Evolutionary conservation across 2,329 filamentous ascomycete species (phyloP).

Genomic region (Emergomyces orientalis): DNA sequence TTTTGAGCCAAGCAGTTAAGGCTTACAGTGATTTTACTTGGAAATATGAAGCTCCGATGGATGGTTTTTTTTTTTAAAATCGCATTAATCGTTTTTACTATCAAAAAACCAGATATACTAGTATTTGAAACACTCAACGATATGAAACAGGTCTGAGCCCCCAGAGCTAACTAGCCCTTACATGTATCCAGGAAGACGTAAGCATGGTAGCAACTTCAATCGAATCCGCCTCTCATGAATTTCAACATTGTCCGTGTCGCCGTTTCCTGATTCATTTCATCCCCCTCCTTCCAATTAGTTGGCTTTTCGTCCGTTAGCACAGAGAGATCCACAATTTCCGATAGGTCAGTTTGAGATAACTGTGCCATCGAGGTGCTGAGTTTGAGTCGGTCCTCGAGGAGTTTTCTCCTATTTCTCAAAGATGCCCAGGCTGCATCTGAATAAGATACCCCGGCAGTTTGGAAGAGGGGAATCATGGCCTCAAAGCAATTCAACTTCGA

Average conservation of each 20-base stretch:
- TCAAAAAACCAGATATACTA: no score
- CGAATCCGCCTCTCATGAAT: conserved; percentile 1
- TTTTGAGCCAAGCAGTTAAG: no score
- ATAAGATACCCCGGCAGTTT: neutral
- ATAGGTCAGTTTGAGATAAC: neutral
- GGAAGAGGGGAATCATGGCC: neutral
- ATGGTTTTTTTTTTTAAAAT: no score
- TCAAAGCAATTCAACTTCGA: neutral
- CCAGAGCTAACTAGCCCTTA: no score
- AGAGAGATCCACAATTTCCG: neutral
- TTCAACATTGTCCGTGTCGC: neutral
- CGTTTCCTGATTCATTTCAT: conserved; percentile 6
- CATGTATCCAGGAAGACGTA: no score
- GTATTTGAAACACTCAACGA: no score
- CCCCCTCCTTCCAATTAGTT: conserved; percentile 1
- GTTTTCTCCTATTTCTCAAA: neutral
- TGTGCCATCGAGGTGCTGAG: neutral
- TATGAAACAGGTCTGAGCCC: no score
- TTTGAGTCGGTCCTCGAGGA: neutral
- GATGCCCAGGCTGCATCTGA: neutral
- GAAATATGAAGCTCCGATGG: no score
- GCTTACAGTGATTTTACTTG: no score
- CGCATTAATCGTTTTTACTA: no score
- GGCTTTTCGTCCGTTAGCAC: conserved; percentile 1
- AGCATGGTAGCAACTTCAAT: neutral